phyloP scores from a whole-genome alignment of 768 basidiomycete genomes.

The Coprinellus micaceus region DNA sequence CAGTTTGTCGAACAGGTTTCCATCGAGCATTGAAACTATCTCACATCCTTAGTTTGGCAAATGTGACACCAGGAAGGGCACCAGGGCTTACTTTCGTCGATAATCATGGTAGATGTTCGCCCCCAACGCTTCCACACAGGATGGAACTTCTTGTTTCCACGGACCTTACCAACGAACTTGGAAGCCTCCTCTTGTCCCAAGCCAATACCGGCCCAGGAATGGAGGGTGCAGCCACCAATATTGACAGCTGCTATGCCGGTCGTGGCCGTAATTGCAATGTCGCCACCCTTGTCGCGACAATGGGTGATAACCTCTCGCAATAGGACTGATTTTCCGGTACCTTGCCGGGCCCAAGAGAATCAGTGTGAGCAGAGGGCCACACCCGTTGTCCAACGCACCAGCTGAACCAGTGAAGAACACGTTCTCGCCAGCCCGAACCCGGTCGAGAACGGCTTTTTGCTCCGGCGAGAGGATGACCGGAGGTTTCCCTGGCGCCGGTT shows the following conservation, averaged over 20 bases:
- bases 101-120: conserved; percentile 59
- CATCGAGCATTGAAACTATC: conserved; percentile 88
- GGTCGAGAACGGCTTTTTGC: conserved; percentile 45
- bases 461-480: conserved; percentile 45
- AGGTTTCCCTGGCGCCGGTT: background rate
- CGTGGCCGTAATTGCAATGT: conserved; percentile 63
- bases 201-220: conserved; percentile 81
- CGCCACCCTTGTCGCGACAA: conserved; percentile 28
- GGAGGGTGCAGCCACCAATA: conserved; percentile 77
- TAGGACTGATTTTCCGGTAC: conserved; percentile 83
- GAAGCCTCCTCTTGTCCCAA: conserved; percentile 59
- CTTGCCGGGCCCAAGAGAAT: conserved; percentile 23
- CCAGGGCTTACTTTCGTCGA: conserved; percentile 73
- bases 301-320: conserved; percentile 67
- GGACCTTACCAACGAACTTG: conserved; percentile 52
- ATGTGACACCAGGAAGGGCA: background rate
- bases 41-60: background rate
- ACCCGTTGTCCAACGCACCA: conserved; percentile 39
- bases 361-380: background rate
- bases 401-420: conserved; percentile 89
- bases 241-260: conserved; percentile 80
- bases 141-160: conserved; percentile 34
- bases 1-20: conserved; percentile 75
- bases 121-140: conserved; percentile 60
- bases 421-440: conserved; percentile 56